Percentiles rank a stretch among this genome's conserved stretches.
These are phyloP conservation scores for Aspergillus luchuensis DNA, from an alignment of 2,329 filamentous ascomycete species.

Conservation along the genomic window DNA sequence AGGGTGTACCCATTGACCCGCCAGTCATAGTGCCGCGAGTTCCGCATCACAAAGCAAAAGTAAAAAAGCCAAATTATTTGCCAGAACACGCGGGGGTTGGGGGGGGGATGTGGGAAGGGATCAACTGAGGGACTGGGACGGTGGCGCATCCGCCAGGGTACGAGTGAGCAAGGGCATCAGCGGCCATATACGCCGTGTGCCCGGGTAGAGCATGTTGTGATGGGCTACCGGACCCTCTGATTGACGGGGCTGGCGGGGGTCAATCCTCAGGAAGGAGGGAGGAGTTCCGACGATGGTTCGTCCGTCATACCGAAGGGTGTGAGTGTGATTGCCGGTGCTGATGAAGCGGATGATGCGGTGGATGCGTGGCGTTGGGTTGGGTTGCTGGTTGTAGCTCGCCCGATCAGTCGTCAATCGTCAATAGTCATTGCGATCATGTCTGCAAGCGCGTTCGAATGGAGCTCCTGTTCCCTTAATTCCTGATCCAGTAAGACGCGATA, in stretches of 20 bases:
- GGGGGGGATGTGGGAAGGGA: background rate
- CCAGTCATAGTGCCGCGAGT: background rate
- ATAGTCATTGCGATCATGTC: background rate
- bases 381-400: background rate
- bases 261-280: slow-evolving; percentile 5
- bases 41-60: slow-evolving; percentile 3
- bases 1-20: background rate
- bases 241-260: slow-evolving; percentile 9
- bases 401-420: background rate
- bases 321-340: slow-evolving; percentile 1
- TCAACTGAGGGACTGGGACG: slow-evolving; percentile 6
- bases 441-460: background rate
- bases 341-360: slow-evolving; percentile 9
- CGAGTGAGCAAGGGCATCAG: slow-evolving; percentile 13
- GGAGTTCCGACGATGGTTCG: slow-evolving; percentile 16
- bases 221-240: slow-evolving; percentile 12
- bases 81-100: slow-evolving; percentile 9
- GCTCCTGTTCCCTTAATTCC: background rate
- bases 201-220: slow-evolving; percentile 1
- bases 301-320: slow-evolving; percentile 12
- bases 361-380: slow-evolving; percentile 7
- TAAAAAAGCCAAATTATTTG: slow-evolving; percentile 3
- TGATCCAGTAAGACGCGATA: background rate
- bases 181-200: slow-evolving; percentile 9
- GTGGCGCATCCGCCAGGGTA: slow-evolving; percentile 7